Evolutionary conservation across 179 eudicot species (phyloP).

Genomic region (Spergularia azorica): DNA sequence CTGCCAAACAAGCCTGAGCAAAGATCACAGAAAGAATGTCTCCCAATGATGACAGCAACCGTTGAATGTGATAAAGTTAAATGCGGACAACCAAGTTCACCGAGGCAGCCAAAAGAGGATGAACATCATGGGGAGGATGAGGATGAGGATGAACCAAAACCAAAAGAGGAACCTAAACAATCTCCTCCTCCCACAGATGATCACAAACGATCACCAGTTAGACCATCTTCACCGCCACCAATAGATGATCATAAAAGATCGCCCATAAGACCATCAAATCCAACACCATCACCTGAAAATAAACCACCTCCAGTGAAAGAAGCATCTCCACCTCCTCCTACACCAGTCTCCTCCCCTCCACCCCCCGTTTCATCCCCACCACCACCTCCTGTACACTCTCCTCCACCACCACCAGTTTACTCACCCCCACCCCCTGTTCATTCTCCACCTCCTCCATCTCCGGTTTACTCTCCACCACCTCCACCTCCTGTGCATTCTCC

Average conservation of each 20-base stretch:
- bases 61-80: constrained; percentile 44
- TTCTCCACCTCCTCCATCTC: constrained; percentile 40
- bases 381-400: constrained; percentile 17
- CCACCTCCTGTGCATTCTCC: constrained; percentile 17
- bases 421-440: constrained; percentile 32
- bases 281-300: constrained; percentile 1
- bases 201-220: constrained; percentile 13
- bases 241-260: constrained; percentile 18
- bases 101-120: neutral
- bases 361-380: constrained; percentile 20
- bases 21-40: constrained; percentile 37
- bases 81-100: constrained; percentile 20
- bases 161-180: neutral
- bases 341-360: constrained; percentile 29
- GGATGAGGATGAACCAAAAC: constrained; percentile 19
- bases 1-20: constrained; percentile 46
- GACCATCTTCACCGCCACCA: constrained; percentile 24
- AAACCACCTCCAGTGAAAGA: constrained; percentile 1
- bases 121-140: neutral
- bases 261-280: constrained; percentile 22
- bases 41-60: constrained; percentile 20
- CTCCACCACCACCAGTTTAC: constrained; percentile 27
- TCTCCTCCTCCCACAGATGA: constrained; percentile 21
- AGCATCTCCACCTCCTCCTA: constrained; percentile 27
- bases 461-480: constrained; percentile 21